Evolutionary conservation across 192 early-diverging fungal genomes (phyloP), one percentile per base, ranked within the genome.

Genomic region (Piromyces finnis): DNA sequence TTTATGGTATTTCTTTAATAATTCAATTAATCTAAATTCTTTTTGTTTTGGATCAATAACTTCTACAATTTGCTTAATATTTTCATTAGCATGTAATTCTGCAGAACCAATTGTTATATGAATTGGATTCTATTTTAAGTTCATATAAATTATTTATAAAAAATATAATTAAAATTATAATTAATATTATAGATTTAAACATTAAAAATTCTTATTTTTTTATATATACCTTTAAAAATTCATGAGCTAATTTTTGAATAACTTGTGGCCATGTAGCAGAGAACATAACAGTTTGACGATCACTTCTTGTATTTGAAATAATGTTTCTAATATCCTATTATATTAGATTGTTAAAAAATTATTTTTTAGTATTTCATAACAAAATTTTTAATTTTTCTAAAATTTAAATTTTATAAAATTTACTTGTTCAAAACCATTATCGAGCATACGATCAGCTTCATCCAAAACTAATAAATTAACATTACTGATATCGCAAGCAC

Each of bases 281-380:
- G 86, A 97, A 97, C 95, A 97, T 97, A 80, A 95, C 92, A 5
- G 95, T 97, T 83, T 97, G 96, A 28, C 95, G 92, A 77, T 89
- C 85, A 28, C 87, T 86, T 78, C 89, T 89, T 77, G 93, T 89
- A 82, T 95, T 92, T 28, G 85, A 85, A 77, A 97, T 89, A 81
- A 99, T 98, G 29, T 91, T 91, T 77, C 91, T 90, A 80, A 99
- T 95, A 77, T 92, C 94, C 79, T 93, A 90, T 82, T 98, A 94
- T 95, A n/a, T n/a, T n/a, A n/a, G n/a, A n/a, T n/a, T n/a, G n/a
- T n/a, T n/a, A n/a, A n/a, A n/a, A n/a, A n/a, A n/a, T n/a, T n/a
- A n/a, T n/a, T n/a, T n/a, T n/a, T n/a, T n/a, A n/a, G n/a, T n/a
- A n/a, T n/a, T n/a, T n/a, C n/a, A n/a, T n/a, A n/a, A n/a, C n/a